phyloP scores from a whole-genome alignment of 164 flowering plant species.

The Berberis vulgaris region DNA sequence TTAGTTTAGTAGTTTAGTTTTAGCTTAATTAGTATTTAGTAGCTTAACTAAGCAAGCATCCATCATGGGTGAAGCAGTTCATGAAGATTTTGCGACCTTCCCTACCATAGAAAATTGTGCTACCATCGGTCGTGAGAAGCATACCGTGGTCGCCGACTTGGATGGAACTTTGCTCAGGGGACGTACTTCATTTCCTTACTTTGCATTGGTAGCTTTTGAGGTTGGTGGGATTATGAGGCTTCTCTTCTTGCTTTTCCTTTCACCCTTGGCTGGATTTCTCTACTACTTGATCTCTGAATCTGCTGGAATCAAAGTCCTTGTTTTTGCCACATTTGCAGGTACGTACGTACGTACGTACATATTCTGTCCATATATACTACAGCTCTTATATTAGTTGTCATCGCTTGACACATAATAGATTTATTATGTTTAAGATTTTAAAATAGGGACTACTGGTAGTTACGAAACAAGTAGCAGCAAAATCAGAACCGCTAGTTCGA shows the following conservation, averaged over 20 bases:
- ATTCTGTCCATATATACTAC: too few relatives aligned
- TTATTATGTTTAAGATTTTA: too few relatives aligned
- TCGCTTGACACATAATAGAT: too few relatives aligned
- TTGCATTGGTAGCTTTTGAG: constrained; percentile 51
- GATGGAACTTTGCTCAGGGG: constrained; percentile 1
- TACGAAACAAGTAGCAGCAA: too few relatives aligned
- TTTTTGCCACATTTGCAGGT: constrained; percentile 34
- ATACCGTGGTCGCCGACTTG: neutral
- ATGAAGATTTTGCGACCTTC: neutral
- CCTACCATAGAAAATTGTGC: neutral
- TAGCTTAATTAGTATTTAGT: too few relatives aligned
- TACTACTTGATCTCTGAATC: constrained; percentile 23
- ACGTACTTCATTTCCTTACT: constrained; percentile 40
- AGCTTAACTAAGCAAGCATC: neutral
- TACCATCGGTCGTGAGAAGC: neutral
- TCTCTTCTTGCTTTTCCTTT: constrained; percentile 29
- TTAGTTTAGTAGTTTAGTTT: neutral
- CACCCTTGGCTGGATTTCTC: constrained; percentile 28
- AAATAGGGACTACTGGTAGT: too few relatives aligned
- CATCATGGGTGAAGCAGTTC: neutral
- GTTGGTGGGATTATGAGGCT: constrained; percentile 49
- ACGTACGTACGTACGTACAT: too few relatives aligned
- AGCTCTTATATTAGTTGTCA: too few relatives aligned
- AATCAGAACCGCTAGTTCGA: too few relatives aligned
- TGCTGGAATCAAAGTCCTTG: constrained; percentile 33